Evolutionary conservation across 352 stramenopile species (phyloP), one percentile per base, ranked within the genome.

Genomic region (Phytophthora pseudosyringae): DNA sequence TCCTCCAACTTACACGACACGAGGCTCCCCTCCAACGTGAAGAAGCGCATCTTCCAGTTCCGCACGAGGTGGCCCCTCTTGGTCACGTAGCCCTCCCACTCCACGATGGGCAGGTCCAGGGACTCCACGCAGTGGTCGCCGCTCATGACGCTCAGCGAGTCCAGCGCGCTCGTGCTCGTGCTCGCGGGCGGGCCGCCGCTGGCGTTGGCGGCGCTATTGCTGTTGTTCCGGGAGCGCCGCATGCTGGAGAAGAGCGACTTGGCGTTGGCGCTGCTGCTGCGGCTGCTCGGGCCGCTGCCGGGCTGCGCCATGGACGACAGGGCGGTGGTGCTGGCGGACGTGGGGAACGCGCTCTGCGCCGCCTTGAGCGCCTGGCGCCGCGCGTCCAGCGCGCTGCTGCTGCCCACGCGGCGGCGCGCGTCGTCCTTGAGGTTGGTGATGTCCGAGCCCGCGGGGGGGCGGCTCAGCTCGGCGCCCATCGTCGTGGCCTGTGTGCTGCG

Each of bases 31-130:
- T 96, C 88, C 16, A 96, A 67, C 32, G 87, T 95, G 69, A 96
- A 96, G 50, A 94, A 96, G 12, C 88, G 78, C 64, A 83, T 81
- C 54, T 95, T 96, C 88, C 88, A 96, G 69, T 96, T 95, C 46
- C 87, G 82, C 58, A 96, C 86, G 35, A 96, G 69, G 52, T 96
- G 86, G 0, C 88, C 87, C 33, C 87, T 77, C 69, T 96, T 96
- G n/a, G 85, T 93, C n/a, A 94, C 88, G 61, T 95, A 96, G 36
- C 88, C 88, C 71, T 96, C 88, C 88, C 88, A 96, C 62, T 96
- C 88, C 29, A 94, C 83, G 21, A 92, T 93, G 18, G 88, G 88
- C 48, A 96, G 69, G 56, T 96, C 88, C 9, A 96, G 70, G 57
- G 83, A 92, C 71, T 96, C 88, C 16, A 96, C 76, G 0, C 39